Base-by-base conservation (phyloP, 1,284 basidiomycete genomes). In the Pyrrhoderma lamaoense region DNA sequence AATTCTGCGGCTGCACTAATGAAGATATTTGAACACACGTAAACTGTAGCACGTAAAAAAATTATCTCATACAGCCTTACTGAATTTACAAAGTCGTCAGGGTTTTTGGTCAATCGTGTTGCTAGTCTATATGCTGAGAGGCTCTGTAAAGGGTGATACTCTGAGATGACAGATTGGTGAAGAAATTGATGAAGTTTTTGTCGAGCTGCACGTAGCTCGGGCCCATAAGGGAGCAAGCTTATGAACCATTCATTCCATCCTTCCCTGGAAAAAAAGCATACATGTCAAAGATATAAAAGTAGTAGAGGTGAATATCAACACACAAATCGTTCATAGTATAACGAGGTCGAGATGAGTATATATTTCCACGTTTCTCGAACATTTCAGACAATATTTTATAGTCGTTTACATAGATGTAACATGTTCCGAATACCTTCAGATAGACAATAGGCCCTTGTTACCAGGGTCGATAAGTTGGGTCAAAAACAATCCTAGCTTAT, bases 311-410 rank as follows among this genome's bases (percentile, higher is more conserved):
- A 8, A 16, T 18, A 16, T 5, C 7, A 18, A 46, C 8, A 16
- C 35, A 46, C 45, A 46, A 34, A 8, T 52, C 45, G 19, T 53
- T 47, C 31, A 58, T 53, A 34, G 47, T 42, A 18, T 54, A 42
- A 16, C 25, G 38, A 9, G 57, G 57, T 14, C 61, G 49, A 27
- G 58, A 60, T 3, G 60, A 62, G 43, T 59, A 62, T 14, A 57
- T 47, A 9, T 52, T 18, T 11, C 54, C 52, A 25, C 58, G 51
- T 47, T 60, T 60, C 23, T 61, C 59, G 45, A 62, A 49, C 2
- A 63, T 39, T 11, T 61, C 58, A 38, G 45, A 40, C 25, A 58
- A 52, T n/a, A 54, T 54, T 22, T 58, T 40, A n/a, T 49, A 51
- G 3, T 57, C 57, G 36, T 60, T 63, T 18, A 63, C 23, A 18